Evolutionary conservation across 495 filamentous ascomycete species (phyloP).

Genomic region (Viridothelium virens): DNA sequence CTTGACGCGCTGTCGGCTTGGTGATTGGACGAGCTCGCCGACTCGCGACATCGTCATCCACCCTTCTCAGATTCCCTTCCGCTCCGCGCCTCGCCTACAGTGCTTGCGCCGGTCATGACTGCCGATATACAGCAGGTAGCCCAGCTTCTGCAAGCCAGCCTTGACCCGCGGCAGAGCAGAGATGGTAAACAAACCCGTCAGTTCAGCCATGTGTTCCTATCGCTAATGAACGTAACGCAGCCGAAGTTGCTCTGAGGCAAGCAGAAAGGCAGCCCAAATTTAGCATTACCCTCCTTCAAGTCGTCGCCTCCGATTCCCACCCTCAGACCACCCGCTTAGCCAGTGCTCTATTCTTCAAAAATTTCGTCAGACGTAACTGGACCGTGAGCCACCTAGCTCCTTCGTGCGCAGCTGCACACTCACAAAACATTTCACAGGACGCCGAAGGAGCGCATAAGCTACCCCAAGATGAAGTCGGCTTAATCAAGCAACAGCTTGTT

Average conservation of each 20-base stretch:
- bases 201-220: background rate
- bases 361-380: conserved; percentile 89
- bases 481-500: conserved; percentile 90
- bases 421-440: conserved; percentile 43
- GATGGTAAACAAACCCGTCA: conserved; percentile 54
- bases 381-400: conserved; percentile 43
- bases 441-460: conserved; percentile 90
- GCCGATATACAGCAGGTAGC: conserved; percentile 63
- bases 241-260: conserved; percentile 66
- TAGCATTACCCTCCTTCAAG: conserved; percentile 77
- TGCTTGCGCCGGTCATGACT: conserved; percentile 51
- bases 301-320: conserved; percentile 65
- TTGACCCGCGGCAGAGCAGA: conserved; percentile 77
- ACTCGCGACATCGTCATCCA: background rate
- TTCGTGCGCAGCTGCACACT: background rate
- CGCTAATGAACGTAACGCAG: conserved; percentile 42
- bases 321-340: conserved; percentile 72
- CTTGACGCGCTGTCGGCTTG: background rate
- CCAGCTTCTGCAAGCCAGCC: conserved; percentile 73
- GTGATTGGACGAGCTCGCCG: background rate
- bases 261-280: conserved; percentile 73
- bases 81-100: background rate
- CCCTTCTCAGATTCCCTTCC: background rate
- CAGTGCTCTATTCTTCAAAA: conserved; percentile 96
- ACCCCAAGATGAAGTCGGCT: conserved; percentile 64